phyloP scores from a whole-genome alignment of 208 protist species.

The Leishmania aethiopica region DNA sequence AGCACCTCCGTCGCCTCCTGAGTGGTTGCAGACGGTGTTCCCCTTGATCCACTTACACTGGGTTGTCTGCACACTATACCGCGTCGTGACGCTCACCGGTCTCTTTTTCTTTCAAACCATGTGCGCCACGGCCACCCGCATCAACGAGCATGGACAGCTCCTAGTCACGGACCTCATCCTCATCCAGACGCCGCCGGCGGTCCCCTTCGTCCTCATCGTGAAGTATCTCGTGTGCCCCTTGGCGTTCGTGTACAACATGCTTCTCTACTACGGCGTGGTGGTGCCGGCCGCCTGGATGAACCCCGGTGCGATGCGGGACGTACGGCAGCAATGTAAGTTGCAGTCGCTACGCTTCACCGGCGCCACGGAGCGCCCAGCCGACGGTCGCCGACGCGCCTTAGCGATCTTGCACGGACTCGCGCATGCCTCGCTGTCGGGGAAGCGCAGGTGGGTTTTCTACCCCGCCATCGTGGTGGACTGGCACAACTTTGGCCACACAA shows the following conservation, averaged over 20 bases:
- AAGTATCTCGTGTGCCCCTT: slow-evolving; percentile 72
- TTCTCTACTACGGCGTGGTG: slow-evolving; percentile 78
- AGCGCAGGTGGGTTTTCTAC: slow-evolving; percentile 40
- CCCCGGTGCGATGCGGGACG: slow-evolving; percentile 56
- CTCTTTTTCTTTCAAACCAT: slow-evolving; percentile 53
- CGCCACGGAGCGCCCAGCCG: not conserved
- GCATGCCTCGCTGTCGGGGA: not conserved
- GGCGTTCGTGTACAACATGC: slow-evolving; percentile 52
- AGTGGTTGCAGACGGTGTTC: slow-evolving; percentile 66
- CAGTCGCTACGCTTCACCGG: slow-evolving; percentile 20
- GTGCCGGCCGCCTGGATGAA: slow-evolving; percentile 74
- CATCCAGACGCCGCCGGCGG: slow-evolving; percentile 81
- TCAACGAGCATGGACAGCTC: slow-evolving; percentile 78
- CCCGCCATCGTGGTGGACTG: slow-evolving; percentile 88
- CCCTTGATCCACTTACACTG: slow-evolving; percentile 54
- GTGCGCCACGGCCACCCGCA: slow-evolving; percentile 52
- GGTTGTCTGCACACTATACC: slow-evolving; percentile 64
- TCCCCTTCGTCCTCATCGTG: slow-evolving; percentile 80
- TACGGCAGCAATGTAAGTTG: slow-evolving; percentile 43
- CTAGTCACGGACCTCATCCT: slow-evolving; percentile 69
- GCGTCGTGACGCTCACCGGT: slow-evolving; percentile 34
- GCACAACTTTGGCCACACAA: slow-evolving; percentile 93
- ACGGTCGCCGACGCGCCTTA: not conserved
- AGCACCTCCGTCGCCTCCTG: slow-evolving; percentile 42
- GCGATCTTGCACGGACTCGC: not conserved